Conservation (phyloP, 345 rosid species). For the Euphorbia tirucalli region DNA sequence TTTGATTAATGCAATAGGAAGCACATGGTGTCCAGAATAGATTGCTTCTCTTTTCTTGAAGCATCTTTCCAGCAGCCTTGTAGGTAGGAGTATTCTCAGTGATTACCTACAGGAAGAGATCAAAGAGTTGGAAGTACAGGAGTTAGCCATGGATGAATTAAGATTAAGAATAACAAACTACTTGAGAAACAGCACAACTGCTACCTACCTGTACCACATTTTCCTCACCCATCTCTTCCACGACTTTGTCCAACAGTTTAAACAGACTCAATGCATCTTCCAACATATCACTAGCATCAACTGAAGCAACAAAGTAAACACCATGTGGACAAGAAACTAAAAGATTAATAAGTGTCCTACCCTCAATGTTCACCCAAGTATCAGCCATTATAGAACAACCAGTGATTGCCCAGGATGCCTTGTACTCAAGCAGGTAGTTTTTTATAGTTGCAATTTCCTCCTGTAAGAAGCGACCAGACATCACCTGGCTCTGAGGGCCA, state of each 20-base stretch:
- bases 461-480: constrained; percentile 47
- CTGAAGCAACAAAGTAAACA: constrained; percentile 42
- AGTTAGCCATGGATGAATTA: background rate
- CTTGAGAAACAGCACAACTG: background rate
- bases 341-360: constrained; percentile 38
- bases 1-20: constrained; percentile 32
- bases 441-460: constrained; percentile 46
- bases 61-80: constrained; percentile 51
- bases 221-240: constrained; percentile 52
- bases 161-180: background rate
- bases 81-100: constrained; percentile 37
- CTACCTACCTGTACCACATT: constrained; percentile 44
- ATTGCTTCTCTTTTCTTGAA: constrained; percentile 47
- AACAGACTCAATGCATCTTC: constrained; percentile 41
- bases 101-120: constrained; percentile 34
- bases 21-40: constrained; percentile 57
- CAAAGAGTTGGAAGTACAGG: background rate
- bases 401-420: constrained; percentile 49
- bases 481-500: constrained; percentile 43
- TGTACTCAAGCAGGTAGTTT: constrained; percentile 36
- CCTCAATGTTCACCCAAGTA: constrained; percentile 37
- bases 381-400: constrained; percentile 64
- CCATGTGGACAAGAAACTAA: constrained; percentile 44
- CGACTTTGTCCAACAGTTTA: constrained; percentile 43
- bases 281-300: constrained; percentile 42